Percentiles rank a stretch among this genome's conserved stretches.
Conservation (phyloP, 768 basidiomycete species). For the Tricholoma matsutake region DNA sequence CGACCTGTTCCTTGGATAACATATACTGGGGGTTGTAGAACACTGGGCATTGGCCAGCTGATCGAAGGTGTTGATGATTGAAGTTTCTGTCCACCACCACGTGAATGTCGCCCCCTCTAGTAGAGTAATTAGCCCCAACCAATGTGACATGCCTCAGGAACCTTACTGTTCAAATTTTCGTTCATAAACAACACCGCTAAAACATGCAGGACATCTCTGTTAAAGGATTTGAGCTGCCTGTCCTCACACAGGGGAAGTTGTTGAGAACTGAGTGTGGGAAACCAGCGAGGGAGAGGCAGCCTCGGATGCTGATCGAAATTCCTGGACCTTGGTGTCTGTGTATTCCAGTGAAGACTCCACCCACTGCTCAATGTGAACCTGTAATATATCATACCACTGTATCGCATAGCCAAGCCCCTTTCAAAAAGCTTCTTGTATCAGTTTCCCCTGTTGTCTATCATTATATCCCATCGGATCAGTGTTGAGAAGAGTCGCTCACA, state of each 20-base stretch:
- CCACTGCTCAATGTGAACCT: constrained; percentile 5
- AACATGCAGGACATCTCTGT: constrained; percentile 32
- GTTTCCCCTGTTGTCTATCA: constrained; percentile 22
- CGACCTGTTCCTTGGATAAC: constrained; percentile 31
- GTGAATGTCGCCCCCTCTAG: constrained; percentile 35
- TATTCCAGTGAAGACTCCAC: constrained; percentile 2
- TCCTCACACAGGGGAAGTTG: too few species aligned
- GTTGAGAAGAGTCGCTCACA: too few species aligned
- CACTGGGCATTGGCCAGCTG: constrained; percentile 27
- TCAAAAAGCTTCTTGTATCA: constrained; percentile 27
- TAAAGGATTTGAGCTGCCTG: constrained; percentile 18
- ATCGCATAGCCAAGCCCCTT: constrained; percentile 15
- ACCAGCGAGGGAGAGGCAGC: too few species aligned
- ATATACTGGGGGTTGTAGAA: constrained; percentile 32
- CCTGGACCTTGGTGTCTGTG: too few species aligned
- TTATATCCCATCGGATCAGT: neutral
- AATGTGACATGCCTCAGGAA: neutral
- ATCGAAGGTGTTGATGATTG: constrained; percentile 30
- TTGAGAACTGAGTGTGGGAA: too few species aligned
- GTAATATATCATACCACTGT: constrained; percentile 15
- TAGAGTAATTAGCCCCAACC: constrained; percentile 13
- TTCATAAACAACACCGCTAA: constrained; percentile 24
- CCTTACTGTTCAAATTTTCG: constrained; percentile 18
- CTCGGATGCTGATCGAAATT: too few species aligned
- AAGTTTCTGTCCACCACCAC: constrained; percentile 37